Base-by-base conservation (phyloP, 306 rosid species). In the Trichosanthes truncata region DNA sequence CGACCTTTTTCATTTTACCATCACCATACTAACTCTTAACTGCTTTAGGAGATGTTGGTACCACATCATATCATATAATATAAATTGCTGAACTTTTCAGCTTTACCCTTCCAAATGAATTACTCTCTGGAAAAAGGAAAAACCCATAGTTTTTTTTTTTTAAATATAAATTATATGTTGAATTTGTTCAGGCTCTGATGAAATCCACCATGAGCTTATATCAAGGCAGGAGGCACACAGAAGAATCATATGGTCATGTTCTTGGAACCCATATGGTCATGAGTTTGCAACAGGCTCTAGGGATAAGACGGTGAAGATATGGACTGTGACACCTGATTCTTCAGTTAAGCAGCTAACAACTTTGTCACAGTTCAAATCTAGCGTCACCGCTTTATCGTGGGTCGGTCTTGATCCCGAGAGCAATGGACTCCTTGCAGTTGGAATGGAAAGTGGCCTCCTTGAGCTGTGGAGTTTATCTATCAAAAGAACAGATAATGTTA, bases 221-320 rank as follows among this genome's bases (percentile, higher is more conserved):
- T 82, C 88, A 0, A 86, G 89, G 85, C 96, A 91, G 41, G 99
- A 96, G 79, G 98, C 96, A 75, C 99, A 96, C 86, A 93, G 90
- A 87, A 92, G 99, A 79, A 96, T 96, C 62, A 93, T 93, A 88
- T 90, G 99, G 98, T 84, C 99, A 20, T 96, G 99, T 78, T 89
- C 94, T 77, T 96, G 99, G 99, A 96, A 96, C 82, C 98, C 97
- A 36, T 72, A 84, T 7, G 89, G 98, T 55, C 84, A 93, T 9
- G 98, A 96, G 85, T 96, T 95, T 40, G 99, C 97, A 25, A 96
- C 98, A 4, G 98, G 97, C 55, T 96, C 99, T 1, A 84, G 99
- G 77, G 98, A 93, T 86, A 96, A 91, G 77, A 86, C 86, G 0
- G 97, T 93, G 57, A 96, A 96, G 85, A 89, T 93, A 65, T 96